Conservation (phyloP, 2,329 filamentous ascomycete genomes). For the Sphaerulina musiva region DNA sequence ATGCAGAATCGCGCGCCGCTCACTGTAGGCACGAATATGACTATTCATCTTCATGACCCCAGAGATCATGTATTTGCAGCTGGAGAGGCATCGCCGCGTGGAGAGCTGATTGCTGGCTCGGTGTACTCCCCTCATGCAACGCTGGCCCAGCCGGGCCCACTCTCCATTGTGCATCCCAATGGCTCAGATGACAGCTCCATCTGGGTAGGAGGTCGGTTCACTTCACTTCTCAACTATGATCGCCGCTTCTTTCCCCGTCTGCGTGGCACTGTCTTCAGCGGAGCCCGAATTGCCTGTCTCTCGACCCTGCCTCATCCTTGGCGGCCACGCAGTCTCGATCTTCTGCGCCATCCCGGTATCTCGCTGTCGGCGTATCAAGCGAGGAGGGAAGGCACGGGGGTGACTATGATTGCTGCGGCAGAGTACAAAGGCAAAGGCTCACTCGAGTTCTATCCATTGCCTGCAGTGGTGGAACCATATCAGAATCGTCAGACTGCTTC, state of each 20-base stretch:
- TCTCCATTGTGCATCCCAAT: slow-evolving; percentile 74
- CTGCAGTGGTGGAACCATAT: slow-evolving; percentile 36
- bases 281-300: slow-evolving; percentile 69
- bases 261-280: slow-evolving; percentile 73
- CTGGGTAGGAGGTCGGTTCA: slow-evolving; percentile 81
- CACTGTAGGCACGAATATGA: slow-evolving; percentile 75
- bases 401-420: slow-evolving; percentile 73
- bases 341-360: slow-evolving; percentile 46
- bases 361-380: slow-evolving; percentile 48
- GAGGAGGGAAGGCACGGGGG: slow-evolving; percentile 50
- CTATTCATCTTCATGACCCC: slow-evolving; percentile 76
- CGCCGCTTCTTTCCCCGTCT: slow-evolving; percentile 75
- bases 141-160: slow-evolving; percentile 71
- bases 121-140: slow-evolving; percentile 53
- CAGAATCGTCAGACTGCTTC: slow-evolving; percentile 81
- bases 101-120: slow-evolving; percentile 34
- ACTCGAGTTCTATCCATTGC: slow-evolving; percentile 73
- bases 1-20: slow-evolving; percentile 61
- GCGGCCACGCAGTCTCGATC: slow-evolving; percentile 55
- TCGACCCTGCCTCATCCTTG: slow-evolving; percentile 63
- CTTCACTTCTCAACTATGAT: slow-evolving; percentile 83
- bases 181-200: slow-evolving; percentile 61
- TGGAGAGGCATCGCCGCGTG: slow-evolving; percentile 4
- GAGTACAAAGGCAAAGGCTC: slow-evolving; percentile 90
- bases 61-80: slow-evolving; percentile 40